Evolutionary conservation across 169 alveolate genomes (phyloP).

Genomic region (Eimeria praecox): DNA sequence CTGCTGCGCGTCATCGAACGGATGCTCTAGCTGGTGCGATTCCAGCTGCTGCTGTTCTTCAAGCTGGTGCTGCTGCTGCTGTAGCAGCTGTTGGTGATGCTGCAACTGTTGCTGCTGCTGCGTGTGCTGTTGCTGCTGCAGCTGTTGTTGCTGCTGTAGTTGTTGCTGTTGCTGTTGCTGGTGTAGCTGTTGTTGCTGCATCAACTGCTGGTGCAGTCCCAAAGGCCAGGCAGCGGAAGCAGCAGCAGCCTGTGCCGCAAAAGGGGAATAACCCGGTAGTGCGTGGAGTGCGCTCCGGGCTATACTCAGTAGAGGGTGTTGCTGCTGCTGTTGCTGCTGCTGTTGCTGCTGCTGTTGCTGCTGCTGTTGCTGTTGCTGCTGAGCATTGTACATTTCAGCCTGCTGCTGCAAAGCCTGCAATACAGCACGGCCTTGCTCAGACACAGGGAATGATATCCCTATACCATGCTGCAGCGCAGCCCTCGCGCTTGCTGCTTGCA

Average conservation of each 20-base stretch:
- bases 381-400: slow-evolving; percentile 58
- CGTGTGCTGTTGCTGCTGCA: slow-evolving; percentile 47
- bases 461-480: slow-evolving; percentile 66
- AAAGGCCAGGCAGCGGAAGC: slow-evolving; percentile 55
- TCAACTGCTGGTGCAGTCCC: slow-evolving; percentile 64
- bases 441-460: slow-evolving; percentile 35
- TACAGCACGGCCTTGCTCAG: slow-evolving; percentile 67
- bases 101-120: slow-evolving; percentile 41
- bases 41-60: slow-evolving; percentile 55
- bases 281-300: slow-evolving; percentile 67
- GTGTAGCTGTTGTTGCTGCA: slow-evolving; percentile 57
- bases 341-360: slow-evolving; percentile 23
- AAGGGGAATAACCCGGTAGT: slow-evolving; percentile 65
- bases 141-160: slow-evolving; percentile 65
- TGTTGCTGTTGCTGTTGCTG: slow-evolving; percentile 52
- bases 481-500: slow-evolving; percentile 73
- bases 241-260: slow-evolving; percentile 61
- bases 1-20: slow-evolving; percentile 15
- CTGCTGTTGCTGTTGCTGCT: slow-evolving; percentile 45
- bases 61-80: slow-evolving; percentile 63
- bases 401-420: slow-evolving; percentile 74
- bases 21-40: slow-evolving; percentile 38
- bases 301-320: slow-evolving; percentile 47
- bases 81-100: slow-evolving; percentile 48
- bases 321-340: slow-evolving; percentile 53